Evolutionary conservation across 371 early-diverging fungal genomes (phyloP), one percentile per base, ranked within the genome.

Genomic region (Quaeritorhiza haematococci): DNA sequence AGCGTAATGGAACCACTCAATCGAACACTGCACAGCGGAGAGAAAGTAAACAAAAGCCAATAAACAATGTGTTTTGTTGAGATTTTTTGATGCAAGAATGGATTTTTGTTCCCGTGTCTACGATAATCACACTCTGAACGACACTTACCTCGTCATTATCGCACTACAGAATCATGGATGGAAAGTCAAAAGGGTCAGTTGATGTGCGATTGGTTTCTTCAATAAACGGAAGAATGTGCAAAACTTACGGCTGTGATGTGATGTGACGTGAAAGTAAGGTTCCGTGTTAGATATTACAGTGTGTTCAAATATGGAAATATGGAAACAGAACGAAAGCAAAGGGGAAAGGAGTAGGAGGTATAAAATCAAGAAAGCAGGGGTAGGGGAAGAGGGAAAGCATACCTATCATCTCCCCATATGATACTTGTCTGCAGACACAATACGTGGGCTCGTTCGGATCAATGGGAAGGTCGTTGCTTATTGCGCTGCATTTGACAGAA

Each of bases 361-460:
- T 15, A 15, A 26, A 47, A 26, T 15, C 10, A 13, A 10, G 10
- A 47, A 10, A 47, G 15, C 21, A 47, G 24, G 24, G 15, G 27
- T 24, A 27, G 10, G 10, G 38, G 10, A 10, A 26, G 24, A 15
- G 47, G 27, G 15, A 47, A 13, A 10, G 52, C 62, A n/a, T 59
- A 61, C 67, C 98, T 49, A 97, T 90, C 98, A 97, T 97, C 54
- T 94, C 93, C 15, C 98, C 98, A 65, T 84, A 96, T 19, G 94
- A 94, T 3, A 97, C 92, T 68, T 93, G 91, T 47, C 89, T 83
- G 57, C 98, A 97, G 55, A 90, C 88, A 66, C 98, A 97, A 67
- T 97, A 97, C 0, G 85, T 78, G 21, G 93, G 94, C 71, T 96
- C 97, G 68, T 94, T 90, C 6, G 96, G 95, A 72, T 97, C 96